Conservation (phyloP, 768 basidiomycete genomes). For the Lyophyllum decastes region DNA sequence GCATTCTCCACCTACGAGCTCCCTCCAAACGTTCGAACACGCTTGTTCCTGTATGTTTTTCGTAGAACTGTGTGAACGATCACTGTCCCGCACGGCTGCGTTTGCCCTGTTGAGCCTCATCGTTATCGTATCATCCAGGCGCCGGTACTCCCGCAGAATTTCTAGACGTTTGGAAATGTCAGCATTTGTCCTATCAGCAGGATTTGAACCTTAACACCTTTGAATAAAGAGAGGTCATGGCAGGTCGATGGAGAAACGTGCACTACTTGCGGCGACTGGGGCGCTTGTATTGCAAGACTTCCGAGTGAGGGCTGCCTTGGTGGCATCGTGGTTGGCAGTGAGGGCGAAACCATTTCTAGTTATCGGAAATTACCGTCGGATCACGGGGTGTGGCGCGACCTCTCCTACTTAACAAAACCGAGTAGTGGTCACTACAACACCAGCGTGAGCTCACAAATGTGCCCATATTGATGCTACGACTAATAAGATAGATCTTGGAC, state of each 20-base stretch:
- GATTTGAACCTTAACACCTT: conserved; percentile 44
- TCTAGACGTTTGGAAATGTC: conserved; percentile 40
- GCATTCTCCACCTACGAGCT: conserved; percentile 66
- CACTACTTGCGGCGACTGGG: conserved; percentile 62
- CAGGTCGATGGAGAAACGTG: conserved; percentile 76
- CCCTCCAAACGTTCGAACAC: conserved; percentile 76
- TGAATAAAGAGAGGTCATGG: conserved; percentile 74
- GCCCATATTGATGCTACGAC: no score
- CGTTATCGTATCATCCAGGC: conserved; percentile 75
- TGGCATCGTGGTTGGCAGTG: conserved; percentile 23
- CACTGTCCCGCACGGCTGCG: conserved; percentile 73
- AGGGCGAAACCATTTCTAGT: background rate
- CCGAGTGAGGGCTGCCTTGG: conserved; percentile 53
- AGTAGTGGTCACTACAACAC: no score
- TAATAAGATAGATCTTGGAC: background rate
- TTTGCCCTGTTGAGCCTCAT: conserved; percentile 82
- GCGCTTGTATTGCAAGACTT: conserved; percentile 69
- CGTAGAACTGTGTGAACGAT: conserved; percentile 45
- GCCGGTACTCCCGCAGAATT: conserved; percentile 79
- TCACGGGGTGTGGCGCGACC: background rate
- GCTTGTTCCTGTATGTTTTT: conserved; percentile 70
- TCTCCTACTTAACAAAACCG: no score
- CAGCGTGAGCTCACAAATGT: no score
- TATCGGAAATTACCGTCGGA: background rate
- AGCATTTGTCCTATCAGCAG: conserved; percentile 5